These are phyloP conservation scores for Lipomyces spencermartinsiae DNA, from an alignment of 805 yeast genomes.

Conservation along the genomic window DNA sequence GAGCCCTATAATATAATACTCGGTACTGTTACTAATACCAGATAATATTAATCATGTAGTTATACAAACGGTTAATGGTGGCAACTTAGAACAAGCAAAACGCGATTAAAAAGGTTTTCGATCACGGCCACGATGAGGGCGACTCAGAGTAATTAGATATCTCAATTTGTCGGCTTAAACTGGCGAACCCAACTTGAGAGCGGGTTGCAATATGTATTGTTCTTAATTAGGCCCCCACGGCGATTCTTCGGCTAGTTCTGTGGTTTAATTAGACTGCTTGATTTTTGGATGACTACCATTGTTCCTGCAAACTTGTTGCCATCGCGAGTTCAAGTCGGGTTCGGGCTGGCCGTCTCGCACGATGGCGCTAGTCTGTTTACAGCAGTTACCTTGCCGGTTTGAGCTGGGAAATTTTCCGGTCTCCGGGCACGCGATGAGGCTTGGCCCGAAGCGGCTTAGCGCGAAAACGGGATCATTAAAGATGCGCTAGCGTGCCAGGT, in stretches of 20 bases:
- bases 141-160: too few species aligned
- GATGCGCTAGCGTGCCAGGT: neutral
- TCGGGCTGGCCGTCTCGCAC: neutral
- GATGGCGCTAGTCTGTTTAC: neutral
- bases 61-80: too few species aligned
- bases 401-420: neutral
- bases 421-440: neutral
- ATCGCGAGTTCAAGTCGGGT: neutral
- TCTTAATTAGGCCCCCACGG: too few species aligned
- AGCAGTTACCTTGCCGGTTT: neutral
- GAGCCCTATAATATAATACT: too few species aligned
- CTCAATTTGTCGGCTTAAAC: too few species aligned
- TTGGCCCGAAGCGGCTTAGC: conserved; percentile 3
- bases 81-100: too few species aligned
- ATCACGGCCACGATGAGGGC: too few species aligned
- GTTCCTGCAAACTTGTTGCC: neutral
- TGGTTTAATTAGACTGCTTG: neutral
- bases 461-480: neutral
- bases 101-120: too few species aligned
- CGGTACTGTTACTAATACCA: too few species aligned
- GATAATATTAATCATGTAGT: too few species aligned
- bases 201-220: neutral
- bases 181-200: too few species aligned
- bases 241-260: neutral
- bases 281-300: neutral